phyloP scores from a whole-genome alignment of 1,139 yeast genomes.

The Saccharomyces uvarum region DNA sequence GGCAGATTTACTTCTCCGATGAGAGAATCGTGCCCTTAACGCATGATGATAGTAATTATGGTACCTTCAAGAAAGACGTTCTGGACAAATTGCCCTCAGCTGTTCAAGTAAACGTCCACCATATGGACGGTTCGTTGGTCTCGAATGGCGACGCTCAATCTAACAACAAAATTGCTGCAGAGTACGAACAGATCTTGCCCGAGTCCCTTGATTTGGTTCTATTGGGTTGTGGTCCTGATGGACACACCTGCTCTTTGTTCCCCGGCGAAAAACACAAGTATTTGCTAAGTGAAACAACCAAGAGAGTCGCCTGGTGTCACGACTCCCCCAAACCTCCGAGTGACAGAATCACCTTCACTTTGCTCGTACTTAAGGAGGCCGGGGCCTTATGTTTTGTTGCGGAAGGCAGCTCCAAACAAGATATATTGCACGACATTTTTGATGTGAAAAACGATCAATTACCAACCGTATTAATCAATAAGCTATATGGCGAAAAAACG shows the following conservation, averaged over 20 bases:
- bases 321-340: slow-evolving; percentile 94
- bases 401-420: slow-evolving; percentile 81
- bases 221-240: slow-evolving; percentile 97
- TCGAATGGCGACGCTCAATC: slow-evolving; percentile 47
- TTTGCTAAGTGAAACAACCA: slow-evolving; percentile 55
- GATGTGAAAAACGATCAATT: slow-evolving; percentile 43
- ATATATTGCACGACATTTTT: slow-evolving; percentile 63
- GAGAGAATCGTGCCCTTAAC: slow-evolving; percentile 89
- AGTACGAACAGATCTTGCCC: slow-evolving; percentile 73
- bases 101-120: slow-evolving; percentile 45
- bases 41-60: slow-evolving; percentile 81
- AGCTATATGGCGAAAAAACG: slow-evolving; percentile 40
- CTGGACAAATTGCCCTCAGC: slow-evolving; percentile 56
- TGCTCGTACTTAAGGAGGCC: slow-evolving; percentile 85
- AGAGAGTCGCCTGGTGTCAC: slow-evolving; percentile 84
- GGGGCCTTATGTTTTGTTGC: slow-evolving; percentile 68
- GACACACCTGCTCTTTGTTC: slow-evolving; percentile 92
- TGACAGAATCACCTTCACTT: slow-evolving; percentile 82
- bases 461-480: slow-evolving; percentile 71
- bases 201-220: slow-evolving; percentile 75
- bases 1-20: slow-evolving; percentile 95
- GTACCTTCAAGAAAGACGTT: slow-evolving; percentile 72
- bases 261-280: slow-evolving; percentile 56
- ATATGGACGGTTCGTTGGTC: slow-evolving; percentile 68
- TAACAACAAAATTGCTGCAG: slow-evolving; percentile 67